Evolutionary conservation across 1,284 basidiomycete genomes (phyloP).

Genomic region (Melampsora occidentalis): DNA sequence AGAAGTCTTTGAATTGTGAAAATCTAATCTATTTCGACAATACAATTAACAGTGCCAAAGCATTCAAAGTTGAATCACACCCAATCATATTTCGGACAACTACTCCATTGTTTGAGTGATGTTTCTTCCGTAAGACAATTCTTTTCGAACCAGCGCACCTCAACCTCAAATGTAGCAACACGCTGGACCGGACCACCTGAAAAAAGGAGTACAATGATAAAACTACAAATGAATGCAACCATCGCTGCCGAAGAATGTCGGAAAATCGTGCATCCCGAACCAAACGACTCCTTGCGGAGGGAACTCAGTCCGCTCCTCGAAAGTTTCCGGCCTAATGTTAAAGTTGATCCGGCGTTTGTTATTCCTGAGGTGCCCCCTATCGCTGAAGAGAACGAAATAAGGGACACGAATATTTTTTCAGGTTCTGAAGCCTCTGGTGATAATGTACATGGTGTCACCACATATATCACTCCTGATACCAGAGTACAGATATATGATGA

Average conservation of each 20-base stretch:
- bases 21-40: background rate
- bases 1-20: background rate
- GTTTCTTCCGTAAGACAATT: background rate
- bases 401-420: too few relatives aligned
- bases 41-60: background rate
- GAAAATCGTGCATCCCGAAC: background rate
- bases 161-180: background rate
- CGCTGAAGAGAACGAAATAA: too few relatives aligned
- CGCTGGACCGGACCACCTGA: background rate
- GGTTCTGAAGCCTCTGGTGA: too few relatives aligned
- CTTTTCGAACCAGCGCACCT: background rate
- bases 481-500: too few relatives aligned
- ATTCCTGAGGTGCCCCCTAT: too few relatives aligned
- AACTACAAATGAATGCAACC: background rate
- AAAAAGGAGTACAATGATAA: background rate
- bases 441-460: too few relatives aligned
- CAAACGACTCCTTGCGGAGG: background rate
- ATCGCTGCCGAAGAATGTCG: background rate
- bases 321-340: too few relatives aligned
- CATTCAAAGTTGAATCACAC: background rate
- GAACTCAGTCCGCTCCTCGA: too few relatives aligned
- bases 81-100: background rate
- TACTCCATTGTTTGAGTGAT: background rate
- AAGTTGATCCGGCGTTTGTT: too few relatives aligned
- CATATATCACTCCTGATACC: too few relatives aligned